Conservation (phyloP, 2,329 filamentous ascomycete species). For the Alternaria triticina region DNA sequence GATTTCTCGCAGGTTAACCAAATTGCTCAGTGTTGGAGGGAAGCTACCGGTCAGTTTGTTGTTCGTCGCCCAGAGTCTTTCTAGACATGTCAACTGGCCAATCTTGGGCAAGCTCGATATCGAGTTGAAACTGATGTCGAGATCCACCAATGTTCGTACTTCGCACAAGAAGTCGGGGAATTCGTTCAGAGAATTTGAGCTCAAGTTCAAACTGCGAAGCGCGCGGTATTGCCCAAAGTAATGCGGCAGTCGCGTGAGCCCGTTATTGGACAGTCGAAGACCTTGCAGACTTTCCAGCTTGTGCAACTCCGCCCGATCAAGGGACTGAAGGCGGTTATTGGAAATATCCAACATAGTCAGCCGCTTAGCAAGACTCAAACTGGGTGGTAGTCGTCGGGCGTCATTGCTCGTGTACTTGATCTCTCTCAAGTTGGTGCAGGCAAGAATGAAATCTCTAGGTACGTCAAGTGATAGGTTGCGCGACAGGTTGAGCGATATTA, state of each 20-base stretch:
- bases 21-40: slow-evolving; percentile 72
- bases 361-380: slow-evolving; percentile 78
- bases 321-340: slow-evolving; percentile 87
- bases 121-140: slow-evolving; percentile 96
- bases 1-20: slow-evolving; percentile 83
- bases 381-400: slow-evolving; percentile 81
- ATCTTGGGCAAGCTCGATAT: slow-evolving; percentile 82
- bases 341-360: slow-evolving; percentile 92
- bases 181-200: slow-evolving; percentile 86
- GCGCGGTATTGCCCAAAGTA: slow-evolving; percentile 83
- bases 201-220: slow-evolving; percentile 85
- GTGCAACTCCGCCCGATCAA: slow-evolving; percentile 84
- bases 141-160: slow-evolving; percentile 81
- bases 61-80: slow-evolving; percentile 94
- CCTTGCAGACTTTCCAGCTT: slow-evolving; percentile 79
- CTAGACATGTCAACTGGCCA: slow-evolving; percentile 77
- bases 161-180: slow-evolving; percentile 88
- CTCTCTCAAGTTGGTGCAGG: slow-evolving; percentile 87
- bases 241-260: slow-evolving; percentile 75
- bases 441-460: slow-evolving; percentile 94
- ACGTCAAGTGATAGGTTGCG: slow-evolving; percentile 91
- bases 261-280: slow-evolving; percentile 93
- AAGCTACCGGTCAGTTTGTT: slow-evolving; percentile 82
- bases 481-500: slow-evolving; percentile 92
- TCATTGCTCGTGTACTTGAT: slow-evolving; percentile 98